Base-by-base conservation (phyloP, 257 asterid species). In the Fraxinus americana region DNA sequence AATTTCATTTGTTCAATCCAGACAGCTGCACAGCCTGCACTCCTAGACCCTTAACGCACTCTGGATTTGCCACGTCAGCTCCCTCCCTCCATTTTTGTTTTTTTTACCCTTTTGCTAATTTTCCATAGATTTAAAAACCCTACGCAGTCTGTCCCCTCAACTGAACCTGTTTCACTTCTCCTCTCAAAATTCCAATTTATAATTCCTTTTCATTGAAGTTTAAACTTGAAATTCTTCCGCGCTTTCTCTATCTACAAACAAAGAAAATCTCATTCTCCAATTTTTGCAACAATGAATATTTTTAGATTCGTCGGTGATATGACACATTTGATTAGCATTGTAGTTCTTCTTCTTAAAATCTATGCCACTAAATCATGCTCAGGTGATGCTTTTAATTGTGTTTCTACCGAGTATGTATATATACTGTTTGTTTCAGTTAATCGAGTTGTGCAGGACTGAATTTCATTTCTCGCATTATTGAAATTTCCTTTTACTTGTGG, bases 331-430 rank as follows among this genome's bases (percentile, higher is more conserved):
- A 82, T 92, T 63, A 94, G 99, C 74, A 82, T 94, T 81, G 74
- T 92, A 76, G 92, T 94, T n/a, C 96, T 94, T 61, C 96, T 92
- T 27, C 97, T 92, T 75, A 94, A 94, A 89, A 91, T 94, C 57
- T 92, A 94, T 35, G 93, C 97, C 57, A 92, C 98, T 73, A 94
- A 91, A 90, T 91, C 99, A 71, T 94, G 99, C 85, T 88, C 99
- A 86, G 99, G 99, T 92, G 43, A 25, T 38, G 61, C 65, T 72
- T 86, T n/a, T 57, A 57, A 5, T n/a, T 17, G 65, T 4, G 27
- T 54, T 54, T 7, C 10, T 38, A 38, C 12, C 3, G 43, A 38
- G 12, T 38, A 5, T 54, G 17, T 73, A 61, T 79, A 73, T 36
- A 67, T 48, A 16, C 57, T 3, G n/a, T 50, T 78, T 74, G 70